A percentile compares a stretch with the other conserved stretches of the same genome.
Evolutionary conservation across 1,284 basidiomycete species (phyloP).

Genomic region (Sporisorium sorghi): DNA sequence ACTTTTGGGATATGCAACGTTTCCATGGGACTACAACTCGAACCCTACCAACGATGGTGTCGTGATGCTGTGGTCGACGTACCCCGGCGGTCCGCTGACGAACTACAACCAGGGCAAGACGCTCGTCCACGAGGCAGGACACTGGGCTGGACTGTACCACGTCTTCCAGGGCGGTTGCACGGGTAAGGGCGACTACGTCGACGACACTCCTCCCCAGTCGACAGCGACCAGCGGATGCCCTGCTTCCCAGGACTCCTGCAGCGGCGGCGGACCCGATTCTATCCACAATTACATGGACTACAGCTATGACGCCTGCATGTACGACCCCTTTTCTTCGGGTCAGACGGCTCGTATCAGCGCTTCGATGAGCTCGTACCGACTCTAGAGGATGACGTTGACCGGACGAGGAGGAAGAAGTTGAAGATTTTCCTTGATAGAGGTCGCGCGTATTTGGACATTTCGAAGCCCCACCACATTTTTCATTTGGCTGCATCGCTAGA

Average conservation of each 20-base stretch:
- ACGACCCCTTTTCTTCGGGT: constrained; percentile 33
- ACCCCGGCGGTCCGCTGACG: constrained; percentile 72
- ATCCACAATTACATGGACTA: constrained; percentile 52
- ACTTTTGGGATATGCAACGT: constrained; percentile 72
- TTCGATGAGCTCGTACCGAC: constrained; percentile 30
- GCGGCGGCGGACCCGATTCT: constrained; percentile 39
- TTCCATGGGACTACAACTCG: constrained; percentile 67
- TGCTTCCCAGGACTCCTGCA: constrained; percentile 39
- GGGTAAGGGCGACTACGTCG: constrained; percentile 73
- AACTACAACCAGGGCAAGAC: constrained; percentile 74
- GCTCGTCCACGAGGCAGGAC: constrained; percentile 73
- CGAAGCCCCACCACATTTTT: too few species aligned
- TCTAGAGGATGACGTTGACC: neutral
- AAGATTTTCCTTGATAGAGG: too few species aligned
- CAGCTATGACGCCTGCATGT: constrained; percentile 37
- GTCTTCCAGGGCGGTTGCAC: constrained; percentile 75
- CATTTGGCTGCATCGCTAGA: neutral
- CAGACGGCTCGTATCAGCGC: constrained; percentile 32
- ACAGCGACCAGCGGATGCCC: constrained; percentile 48
- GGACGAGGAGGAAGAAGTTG: neutral
- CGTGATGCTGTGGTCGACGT: constrained; percentile 22
- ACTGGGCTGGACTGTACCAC: constrained; percentile 73
- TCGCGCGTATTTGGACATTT: too few species aligned
- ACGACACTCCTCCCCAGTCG: constrained; percentile 71
- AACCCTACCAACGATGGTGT: constrained; percentile 69